phyloP scores from a whole-genome alignment of 805 yeast species.

The Kuraishia molischiana region DNA sequence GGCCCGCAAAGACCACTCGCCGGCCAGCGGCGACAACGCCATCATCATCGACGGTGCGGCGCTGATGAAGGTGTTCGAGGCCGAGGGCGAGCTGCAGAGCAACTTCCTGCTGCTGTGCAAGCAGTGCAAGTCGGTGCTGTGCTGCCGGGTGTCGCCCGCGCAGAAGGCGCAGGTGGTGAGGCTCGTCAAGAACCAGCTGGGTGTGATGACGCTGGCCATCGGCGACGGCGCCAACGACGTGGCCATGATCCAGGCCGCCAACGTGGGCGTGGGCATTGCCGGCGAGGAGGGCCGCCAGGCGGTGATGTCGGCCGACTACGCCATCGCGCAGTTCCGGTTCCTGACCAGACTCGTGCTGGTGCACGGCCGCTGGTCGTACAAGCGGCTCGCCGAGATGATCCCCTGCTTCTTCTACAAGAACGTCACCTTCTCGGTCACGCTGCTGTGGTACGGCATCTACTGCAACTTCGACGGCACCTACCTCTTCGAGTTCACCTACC shows the following conservation, averaged over 20 bases:
- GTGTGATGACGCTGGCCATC: conserved; percentile 71
- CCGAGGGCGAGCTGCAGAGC: conserved; percentile 23
- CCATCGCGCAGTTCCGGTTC: conserved; percentile 70
- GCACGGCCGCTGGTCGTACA: conserved; percentile 82
- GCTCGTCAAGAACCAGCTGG: conserved; percentile 51
- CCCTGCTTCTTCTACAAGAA: conserved; percentile 75
- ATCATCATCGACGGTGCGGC: conserved; percentile 67
- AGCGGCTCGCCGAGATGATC: conserved; percentile 65
- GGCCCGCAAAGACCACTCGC: conserved; percentile 53
- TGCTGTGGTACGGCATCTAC: conserved; percentile 71
- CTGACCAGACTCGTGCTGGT: conserved; percentile 55
- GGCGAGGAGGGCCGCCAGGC: conserved; percentile 87
- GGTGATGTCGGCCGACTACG: conserved; percentile 79
- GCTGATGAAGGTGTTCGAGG: conserved; percentile 32
- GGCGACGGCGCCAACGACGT: conserved; percentile 88
- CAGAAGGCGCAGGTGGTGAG: conserved; percentile 72
- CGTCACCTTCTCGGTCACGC: conserved; percentile 60
- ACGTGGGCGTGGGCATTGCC: conserved; percentile 79
- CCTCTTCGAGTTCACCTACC: conserved; percentile 65
- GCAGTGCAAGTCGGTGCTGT: conserved; percentile 67
- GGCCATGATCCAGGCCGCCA: conserved; percentile 82
- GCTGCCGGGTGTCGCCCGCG: conserved; percentile 79
- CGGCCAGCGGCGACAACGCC: conserved; percentile 50
- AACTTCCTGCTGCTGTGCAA: conserved; percentile 65
- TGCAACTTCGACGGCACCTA: conserved; percentile 68